phyloP scores from a whole-genome alignment of 2,329 filamentous ascomycete species.

The Aspergillus floridensis region DNA sequence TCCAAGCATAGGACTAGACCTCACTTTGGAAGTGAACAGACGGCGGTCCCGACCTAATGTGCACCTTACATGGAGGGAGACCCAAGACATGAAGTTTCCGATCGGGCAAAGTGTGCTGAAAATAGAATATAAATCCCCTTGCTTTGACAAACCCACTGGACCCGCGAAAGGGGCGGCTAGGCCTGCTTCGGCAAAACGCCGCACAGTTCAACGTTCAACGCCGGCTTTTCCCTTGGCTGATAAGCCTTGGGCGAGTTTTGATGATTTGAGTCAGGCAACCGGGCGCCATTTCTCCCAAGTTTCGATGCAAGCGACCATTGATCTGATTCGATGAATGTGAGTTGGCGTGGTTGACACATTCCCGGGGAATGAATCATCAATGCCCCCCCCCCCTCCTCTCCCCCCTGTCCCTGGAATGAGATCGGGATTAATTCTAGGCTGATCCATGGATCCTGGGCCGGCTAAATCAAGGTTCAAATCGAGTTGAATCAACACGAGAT shows the following conservation, averaged over 20 bases:
- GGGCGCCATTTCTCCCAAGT: too few species aligned
- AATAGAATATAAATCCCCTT: neutral
- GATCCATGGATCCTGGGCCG: constrained; percentile 17
- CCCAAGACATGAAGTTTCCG: neutral
- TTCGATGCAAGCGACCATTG: too few species aligned
- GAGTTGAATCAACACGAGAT: constrained; percentile 11
- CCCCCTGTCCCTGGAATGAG: constrained; percentile 7
- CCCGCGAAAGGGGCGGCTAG: neutral
- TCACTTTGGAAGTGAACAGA: neutral
- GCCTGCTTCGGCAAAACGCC: neutral
- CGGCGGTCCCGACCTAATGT: neutral
- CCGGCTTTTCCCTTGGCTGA: neutral
- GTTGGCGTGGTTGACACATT: constrained; percentile 1
- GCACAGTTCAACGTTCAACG: neutral
- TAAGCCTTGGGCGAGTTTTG: neutral
- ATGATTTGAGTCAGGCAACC: neutral
- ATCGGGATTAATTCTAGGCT: constrained; percentile 8
- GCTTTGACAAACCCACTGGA: neutral
- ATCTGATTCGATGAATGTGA: neutral
- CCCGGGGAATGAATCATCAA: neutral
- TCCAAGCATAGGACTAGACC: neutral
- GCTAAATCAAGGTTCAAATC: constrained; percentile 2
- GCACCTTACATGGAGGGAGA: neutral
- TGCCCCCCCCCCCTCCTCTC: too few species aligned
- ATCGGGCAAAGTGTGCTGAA: neutral